Evolutionary conservation across 495 filamentous ascomycete species (phyloP).

Genomic region (Xylaria nigripes): DNA sequence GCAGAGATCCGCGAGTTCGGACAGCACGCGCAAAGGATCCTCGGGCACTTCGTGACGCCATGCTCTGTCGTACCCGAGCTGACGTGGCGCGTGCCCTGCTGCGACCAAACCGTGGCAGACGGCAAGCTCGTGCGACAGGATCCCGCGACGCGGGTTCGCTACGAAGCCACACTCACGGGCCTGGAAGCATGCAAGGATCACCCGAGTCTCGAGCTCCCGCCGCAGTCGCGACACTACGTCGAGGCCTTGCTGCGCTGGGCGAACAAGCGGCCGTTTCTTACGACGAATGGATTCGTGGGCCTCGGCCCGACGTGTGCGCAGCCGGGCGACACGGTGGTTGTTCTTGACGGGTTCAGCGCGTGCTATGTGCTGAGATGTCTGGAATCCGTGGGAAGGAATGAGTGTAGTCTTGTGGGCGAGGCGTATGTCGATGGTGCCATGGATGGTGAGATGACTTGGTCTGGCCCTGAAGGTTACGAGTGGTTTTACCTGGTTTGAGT

Average conservation of each 20-base stretch:
- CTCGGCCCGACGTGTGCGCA: neutral
- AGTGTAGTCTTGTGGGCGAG: conserved; percentile 1
- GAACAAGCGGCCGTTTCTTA: conserved; percentile 4
- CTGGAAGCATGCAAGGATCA: neutral
- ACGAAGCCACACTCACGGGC: neutral
- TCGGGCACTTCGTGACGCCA: neutral
- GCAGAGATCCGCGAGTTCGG: neutral
- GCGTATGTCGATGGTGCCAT: conserved; percentile 4
- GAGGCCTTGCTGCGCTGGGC: conserved; percentile 4
- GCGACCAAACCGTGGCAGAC: conserved; percentile 7
- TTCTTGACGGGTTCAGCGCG: neutral
- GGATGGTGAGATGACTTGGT: conserved; percentile 5
- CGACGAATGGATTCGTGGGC: conserved; percentile 3
- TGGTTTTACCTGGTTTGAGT: neutral
- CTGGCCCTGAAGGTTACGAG: neutral
- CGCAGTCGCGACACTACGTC: conserved; percentile 3
- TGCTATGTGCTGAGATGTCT: neutral
- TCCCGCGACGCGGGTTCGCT: neutral
- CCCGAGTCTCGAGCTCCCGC: neutral
- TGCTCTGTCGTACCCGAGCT: neutral
- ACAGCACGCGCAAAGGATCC: neutral
- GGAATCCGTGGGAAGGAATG: neutral
- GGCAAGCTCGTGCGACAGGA: neutral
- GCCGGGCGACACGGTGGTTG: neutral
- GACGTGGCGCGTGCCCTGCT: conserved; percentile 6